Evolutionary conservation across 441 rosid genomes (phyloP).

Genomic region (Syzygium syzygioides): DNA sequence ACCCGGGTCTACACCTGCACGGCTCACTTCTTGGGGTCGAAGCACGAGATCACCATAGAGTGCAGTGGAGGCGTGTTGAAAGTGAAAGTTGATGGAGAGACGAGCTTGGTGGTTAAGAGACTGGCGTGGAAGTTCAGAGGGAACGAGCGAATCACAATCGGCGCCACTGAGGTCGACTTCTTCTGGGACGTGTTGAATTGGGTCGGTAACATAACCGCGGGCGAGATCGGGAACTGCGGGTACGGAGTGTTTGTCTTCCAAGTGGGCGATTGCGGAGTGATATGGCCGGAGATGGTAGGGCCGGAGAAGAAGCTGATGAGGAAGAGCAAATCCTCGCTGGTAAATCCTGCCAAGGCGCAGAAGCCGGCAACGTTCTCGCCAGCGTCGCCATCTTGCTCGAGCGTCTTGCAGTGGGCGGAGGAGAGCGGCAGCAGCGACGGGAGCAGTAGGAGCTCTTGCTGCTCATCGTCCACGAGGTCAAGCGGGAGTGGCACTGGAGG

Average conservation of each 20-base stretch:
- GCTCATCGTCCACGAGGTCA: constrained; percentile 44
- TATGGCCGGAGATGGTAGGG: constrained; percentile 57
- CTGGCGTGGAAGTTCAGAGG: constrained; percentile 58
- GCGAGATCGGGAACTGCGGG: constrained; percentile 8
- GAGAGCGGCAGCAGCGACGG: constrained; percentile 58
- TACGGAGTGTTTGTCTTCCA: constrained; percentile 55
- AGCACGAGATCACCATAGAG: constrained; percentile 40
- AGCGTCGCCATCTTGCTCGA: constrained; percentile 27
- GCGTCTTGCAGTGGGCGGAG: constrained; percentile 62
- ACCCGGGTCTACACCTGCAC: constrained; percentile 26
- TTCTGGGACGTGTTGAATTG: constrained; percentile 56
- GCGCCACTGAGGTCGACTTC: constrained; percentile 43
- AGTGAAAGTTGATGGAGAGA: constrained; percentile 42
- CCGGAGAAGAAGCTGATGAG: constrained; percentile 51
- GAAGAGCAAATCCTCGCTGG: constrained; percentile 30
- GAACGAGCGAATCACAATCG: constrained; percentile 33
- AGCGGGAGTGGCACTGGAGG: constrained; percentile 39
- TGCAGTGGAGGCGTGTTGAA: constrained; percentile 31
- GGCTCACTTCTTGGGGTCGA: constrained; percentile 40
- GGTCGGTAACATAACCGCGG: constrained; percentile 16
- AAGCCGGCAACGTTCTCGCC: constrained; percentile 5
- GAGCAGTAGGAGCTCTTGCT: constrained; percentile 51
- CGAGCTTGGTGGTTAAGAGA: constrained; percentile 35
- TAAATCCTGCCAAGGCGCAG: background rate
- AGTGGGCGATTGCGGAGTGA: constrained; percentile 46